Evolutionary conservation across 345 rosid species (phyloP).

Genomic region (Gossypium mustelinum): DNA sequence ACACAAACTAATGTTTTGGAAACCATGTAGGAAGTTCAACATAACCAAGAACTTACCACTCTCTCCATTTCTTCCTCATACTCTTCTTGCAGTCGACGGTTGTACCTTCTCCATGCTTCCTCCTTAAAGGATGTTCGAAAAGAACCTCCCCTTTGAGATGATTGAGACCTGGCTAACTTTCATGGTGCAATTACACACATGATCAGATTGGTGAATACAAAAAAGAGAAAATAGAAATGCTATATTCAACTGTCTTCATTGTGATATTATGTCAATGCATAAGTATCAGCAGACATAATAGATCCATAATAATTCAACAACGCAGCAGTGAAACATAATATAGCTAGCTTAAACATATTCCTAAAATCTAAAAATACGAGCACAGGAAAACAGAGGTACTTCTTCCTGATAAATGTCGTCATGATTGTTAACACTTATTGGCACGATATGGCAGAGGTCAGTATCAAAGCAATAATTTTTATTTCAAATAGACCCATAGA

Average conservation of each 20-base stretch:
- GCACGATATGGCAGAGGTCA: neutral
- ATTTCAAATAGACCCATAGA: slow-evolving; percentile 1
- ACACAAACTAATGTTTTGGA: neutral
- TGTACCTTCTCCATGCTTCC: slow-evolving; percentile 85
- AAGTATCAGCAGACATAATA: neutral
- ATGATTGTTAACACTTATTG: neutral
- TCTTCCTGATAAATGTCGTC: neutral
- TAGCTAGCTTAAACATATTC: neutral
- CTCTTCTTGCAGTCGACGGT: slow-evolving; percentile 87
- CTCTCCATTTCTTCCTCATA: slow-evolving; percentile 97
- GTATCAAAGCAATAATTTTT: neutral
- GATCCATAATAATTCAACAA: neutral
- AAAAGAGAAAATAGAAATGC: neutral
- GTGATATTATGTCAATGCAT: neutral
- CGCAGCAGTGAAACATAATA: neutral
- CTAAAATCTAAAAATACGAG: neutral
- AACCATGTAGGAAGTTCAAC: neutral
- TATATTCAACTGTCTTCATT: neutral
- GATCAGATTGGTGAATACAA: slow-evolving; percentile 22
- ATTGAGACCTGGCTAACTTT: slow-evolving; percentile 66
- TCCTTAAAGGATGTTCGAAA: slow-evolving; percentile 73
- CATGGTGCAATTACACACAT: slow-evolving; percentile 20
- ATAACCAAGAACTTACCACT: slow-evolving; percentile 56
- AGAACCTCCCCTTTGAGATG: slow-evolving; percentile 49
- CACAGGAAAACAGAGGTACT: neutral